Percentiles rank a stretch among this genome's conserved stretches.
Conservation (phyloP, 768 basidiomycete species). For the Mycena epipterygia region DNA sequence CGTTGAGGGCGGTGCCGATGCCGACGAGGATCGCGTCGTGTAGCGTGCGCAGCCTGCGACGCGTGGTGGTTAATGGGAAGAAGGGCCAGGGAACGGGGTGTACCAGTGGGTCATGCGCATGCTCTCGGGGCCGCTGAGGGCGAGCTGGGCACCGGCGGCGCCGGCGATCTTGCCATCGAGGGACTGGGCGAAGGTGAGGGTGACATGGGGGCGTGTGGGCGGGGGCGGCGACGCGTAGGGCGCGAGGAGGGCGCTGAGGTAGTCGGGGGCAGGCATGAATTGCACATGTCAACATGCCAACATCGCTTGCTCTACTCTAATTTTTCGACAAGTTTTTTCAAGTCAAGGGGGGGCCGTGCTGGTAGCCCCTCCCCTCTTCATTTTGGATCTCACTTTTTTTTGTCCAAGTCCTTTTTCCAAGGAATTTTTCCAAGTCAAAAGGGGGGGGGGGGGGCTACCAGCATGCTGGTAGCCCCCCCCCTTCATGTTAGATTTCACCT, state of each 20-base stretch:
- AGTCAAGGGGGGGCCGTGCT: no score
- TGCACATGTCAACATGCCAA: neutral
- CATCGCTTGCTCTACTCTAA: neutral
- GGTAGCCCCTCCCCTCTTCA: no score
- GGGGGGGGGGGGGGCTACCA: no score
- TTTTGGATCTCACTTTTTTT: no score
- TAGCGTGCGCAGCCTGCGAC: constrained; percentile 85
- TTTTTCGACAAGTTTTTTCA: no score
- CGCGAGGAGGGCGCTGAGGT: constrained; percentile 42
- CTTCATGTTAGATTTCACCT: no score
- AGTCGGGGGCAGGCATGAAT: constrained; percentile 38
- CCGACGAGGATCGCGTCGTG: constrained; percentile 96
- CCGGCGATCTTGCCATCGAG: constrained; percentile 92
- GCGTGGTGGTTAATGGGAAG: neutral
- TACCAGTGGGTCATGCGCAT: constrained; percentile 97
- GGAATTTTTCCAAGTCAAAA: no score
- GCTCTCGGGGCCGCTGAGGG: constrained; percentile 87
- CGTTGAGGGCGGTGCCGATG: constrained; percentile 89
- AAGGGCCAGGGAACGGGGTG: constrained; percentile 35
- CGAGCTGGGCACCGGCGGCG: constrained; percentile 76
- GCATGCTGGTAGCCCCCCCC: no score
- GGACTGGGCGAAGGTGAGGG: constrained; percentile 89
- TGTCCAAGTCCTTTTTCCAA: no score
- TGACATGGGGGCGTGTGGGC: constrained; percentile 69
- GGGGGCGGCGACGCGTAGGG: constrained; percentile 37